phyloP scores from a whole-genome alignment of 1,284 basidiomycete species.

The Rhodotorula sp. region DNA sequence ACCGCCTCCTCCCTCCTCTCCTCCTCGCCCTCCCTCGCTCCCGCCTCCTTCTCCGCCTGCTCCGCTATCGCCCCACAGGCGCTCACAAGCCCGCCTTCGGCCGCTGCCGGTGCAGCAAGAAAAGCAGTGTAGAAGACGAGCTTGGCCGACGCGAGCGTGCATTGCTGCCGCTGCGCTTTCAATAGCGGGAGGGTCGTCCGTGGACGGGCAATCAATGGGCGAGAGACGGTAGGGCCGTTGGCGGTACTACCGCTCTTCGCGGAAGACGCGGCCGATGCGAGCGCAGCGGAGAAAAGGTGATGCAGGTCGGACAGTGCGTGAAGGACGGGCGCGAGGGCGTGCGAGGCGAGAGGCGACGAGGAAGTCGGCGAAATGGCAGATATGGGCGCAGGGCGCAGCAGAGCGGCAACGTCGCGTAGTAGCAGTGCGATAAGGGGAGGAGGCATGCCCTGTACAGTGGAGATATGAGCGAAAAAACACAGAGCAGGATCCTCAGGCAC shows the following conservation, averaged over 20 bases:
- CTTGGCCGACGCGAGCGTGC: constrained; percentile 23
- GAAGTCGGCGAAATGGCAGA: not conserved
- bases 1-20: not conserved
- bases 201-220: constrained; percentile 17
- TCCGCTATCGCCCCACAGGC: constrained; percentile 1
- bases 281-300: constrained; percentile 8
- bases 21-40: constrained; percentile 16
- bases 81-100: not conserved
- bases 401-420: constrained; percentile 16
- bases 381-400: constrained; percentile 20
- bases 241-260: not conserved
- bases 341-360: constrained; percentile 7
- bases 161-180: constrained; percentile 6
- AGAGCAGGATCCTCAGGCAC: not conserved
- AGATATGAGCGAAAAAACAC: too few species aligned
- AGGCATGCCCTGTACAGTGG: constrained; percentile 3
- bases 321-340: constrained; percentile 7
- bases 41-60: constrained; percentile 7
- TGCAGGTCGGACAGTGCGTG: constrained; percentile 25
- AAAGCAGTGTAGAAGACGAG: constrained; percentile 27
- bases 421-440: constrained; percentile 22
- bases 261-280: not conserved
- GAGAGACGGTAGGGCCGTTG: not conserved
- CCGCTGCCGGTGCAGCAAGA: not conserved
- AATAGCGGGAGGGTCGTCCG: not conserved